phyloP scores from a whole-genome alignment of 2,329 filamentous ascomycete genomes.

The Mycosphaerella sp. region DNA sequence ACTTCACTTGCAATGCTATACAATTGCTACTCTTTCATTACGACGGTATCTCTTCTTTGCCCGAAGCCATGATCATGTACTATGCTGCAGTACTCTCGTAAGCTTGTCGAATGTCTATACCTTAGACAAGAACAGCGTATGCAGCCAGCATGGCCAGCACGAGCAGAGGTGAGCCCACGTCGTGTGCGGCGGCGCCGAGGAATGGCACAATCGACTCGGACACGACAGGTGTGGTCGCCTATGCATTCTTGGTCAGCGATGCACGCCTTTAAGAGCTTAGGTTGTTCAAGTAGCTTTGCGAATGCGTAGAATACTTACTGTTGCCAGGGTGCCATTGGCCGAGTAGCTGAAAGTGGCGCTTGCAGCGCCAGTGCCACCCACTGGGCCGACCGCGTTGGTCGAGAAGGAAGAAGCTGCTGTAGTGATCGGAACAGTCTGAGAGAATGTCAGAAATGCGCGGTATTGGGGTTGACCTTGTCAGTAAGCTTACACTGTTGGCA shows the following conservation, averaged over 20 bases:
- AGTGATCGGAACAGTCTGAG: neutral
- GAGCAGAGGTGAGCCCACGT: neutral
- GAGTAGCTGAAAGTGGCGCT: slow-evolving; percentile 1
- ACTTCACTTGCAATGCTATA: neutral
- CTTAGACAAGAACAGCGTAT: neutral
- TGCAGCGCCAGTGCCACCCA: neutral
- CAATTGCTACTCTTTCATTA: neutral
- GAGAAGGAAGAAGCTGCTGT: neutral
- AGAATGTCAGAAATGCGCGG: neutral
- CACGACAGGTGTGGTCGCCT: neutral
- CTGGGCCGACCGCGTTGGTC: neutral
- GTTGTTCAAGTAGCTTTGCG: neutral
- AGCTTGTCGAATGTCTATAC: neutral
- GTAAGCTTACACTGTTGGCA: slow-evolving; percentile 7
- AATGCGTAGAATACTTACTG: slow-evolving; percentile 1
- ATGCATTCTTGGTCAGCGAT: neutral
- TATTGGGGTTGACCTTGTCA: neutral
- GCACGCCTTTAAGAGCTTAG: neutral
- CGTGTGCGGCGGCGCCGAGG: neutral
- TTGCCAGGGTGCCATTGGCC: slow-evolving; percentile 11
- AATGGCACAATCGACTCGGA: slow-evolving; percentile 11
- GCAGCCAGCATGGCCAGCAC: neutral
- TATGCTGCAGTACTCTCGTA: neutral
- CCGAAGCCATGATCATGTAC: neutral
- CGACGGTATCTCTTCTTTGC: neutral